Conservation (phyloP, 2,329 filamentous ascomycete genomes). For the Cordyceps cicadae region DNA sequence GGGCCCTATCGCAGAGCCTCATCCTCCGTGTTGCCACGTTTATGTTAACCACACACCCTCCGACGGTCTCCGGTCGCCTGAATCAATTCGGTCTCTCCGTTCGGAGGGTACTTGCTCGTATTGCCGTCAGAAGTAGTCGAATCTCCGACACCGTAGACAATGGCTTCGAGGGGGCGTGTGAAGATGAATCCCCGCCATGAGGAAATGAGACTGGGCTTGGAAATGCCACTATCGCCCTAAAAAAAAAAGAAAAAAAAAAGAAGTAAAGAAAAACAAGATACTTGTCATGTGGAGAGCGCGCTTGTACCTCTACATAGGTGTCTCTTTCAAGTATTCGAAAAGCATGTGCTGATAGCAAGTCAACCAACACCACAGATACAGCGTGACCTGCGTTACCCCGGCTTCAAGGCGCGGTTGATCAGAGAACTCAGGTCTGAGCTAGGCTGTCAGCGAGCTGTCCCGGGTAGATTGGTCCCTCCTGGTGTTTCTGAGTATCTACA, state of each 20-base stretch:
- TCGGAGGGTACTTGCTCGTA: neutral
- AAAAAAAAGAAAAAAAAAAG: neutral
- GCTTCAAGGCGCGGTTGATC: too few species aligned
- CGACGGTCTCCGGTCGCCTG: conserved; percentile 1
- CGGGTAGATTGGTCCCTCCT: too few species aligned
- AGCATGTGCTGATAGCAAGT: neutral
- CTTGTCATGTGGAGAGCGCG: neutral
- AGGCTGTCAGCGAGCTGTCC: too few species aligned
- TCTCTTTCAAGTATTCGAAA: neutral
- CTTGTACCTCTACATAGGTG: neutral
- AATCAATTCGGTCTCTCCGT: neutral
- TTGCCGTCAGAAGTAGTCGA: neutral
- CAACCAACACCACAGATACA: neutral
- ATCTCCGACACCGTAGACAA: neutral
- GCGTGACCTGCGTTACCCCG: neutral
- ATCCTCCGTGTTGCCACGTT: neutral
- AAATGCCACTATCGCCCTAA: neutral
- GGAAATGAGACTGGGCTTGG: too few species aligned
- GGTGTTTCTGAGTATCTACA: too few species aligned
- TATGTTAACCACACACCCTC: neutral
- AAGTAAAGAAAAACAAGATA: neutral
- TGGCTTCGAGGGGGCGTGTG: neutral
- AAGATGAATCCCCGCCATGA: neutral
- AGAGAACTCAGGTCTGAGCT: too few species aligned
- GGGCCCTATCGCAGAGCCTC: neutral